phyloP scores from a whole-genome alignment of 1,284 basidiomycete species.

The Leccinum subrobustum region DNA sequence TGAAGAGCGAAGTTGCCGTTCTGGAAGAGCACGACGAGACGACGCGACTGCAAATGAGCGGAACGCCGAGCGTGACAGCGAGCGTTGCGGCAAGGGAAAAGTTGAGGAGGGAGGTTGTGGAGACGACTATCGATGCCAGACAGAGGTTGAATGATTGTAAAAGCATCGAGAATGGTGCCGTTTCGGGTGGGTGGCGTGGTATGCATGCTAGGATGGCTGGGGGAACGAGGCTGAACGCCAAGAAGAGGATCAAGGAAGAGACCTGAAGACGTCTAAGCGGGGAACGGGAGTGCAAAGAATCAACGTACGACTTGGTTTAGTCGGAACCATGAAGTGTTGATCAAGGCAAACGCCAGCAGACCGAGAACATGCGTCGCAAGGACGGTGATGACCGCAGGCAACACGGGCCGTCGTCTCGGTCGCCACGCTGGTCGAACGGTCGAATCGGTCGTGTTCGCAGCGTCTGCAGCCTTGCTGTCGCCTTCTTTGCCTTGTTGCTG shows the following conservation, averaged over 20 bases:
- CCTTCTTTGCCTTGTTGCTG: slow-evolving; percentile 15
- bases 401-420: slow-evolving; percentile 44
- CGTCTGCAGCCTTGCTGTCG: slow-evolving; percentile 4
- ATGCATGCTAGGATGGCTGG: slow-evolving; percentile 26
- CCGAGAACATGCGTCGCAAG: slow-evolving; percentile 54
- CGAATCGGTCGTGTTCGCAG: not conserved
- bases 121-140: slow-evolving; percentile 78
- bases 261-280: slow-evolving; percentile 18
- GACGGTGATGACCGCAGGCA: slow-evolving; percentile 54
- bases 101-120: slow-evolving; percentile 84
- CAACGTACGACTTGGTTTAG: slow-evolving; percentile 39
- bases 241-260: slow-evolving; percentile 31
- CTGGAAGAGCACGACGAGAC: slow-evolving; percentile 24
- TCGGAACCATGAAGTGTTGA: slow-evolving; percentile 45
- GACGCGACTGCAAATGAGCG: slow-evolving; percentile 46
- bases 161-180: slow-evolving; percentile 46
- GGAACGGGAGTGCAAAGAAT: not conserved
- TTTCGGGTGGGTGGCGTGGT: slow-evolving; percentile 19
- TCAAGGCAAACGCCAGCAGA: slow-evolving; percentile 43
- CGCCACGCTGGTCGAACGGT: slow-evolving; percentile 34
- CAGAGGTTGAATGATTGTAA: slow-evolving; percentile 75
- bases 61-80: slow-evolving; percentile 59
- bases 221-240: slow-evolving; percentile 32
- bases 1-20: slow-evolving; percentile 24
- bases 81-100: slow-evolving; percentile 81